Evolutionary conservation across 1,284 basidiomycete species (phyloP).

Genomic region (Porphyrellus sp.): DNA sequence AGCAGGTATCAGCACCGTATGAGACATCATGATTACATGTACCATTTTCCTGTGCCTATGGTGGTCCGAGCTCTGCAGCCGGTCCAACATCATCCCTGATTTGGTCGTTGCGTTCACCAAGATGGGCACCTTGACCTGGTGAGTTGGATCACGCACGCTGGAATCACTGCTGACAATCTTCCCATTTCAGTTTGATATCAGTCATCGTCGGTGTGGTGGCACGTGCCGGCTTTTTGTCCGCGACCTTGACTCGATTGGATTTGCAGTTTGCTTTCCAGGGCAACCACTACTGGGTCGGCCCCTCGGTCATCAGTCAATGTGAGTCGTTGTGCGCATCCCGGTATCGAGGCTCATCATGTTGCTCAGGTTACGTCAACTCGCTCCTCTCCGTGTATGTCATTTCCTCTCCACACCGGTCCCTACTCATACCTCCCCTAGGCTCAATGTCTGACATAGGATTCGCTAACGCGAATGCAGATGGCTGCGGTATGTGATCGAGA

Average conservation of each 20-base stretch:
- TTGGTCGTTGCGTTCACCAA: conserved; percentile 15
- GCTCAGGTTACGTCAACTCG: conserved; percentile 16
- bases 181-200: conserved; percentile 9
- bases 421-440: no score
- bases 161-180: neutral
- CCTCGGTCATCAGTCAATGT: conserved; percentile 12
- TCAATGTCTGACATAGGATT: no score
- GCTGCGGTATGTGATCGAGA: no score
- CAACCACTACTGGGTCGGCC: conserved; percentile 9
- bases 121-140: conserved; percentile 17
- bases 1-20: conserved; percentile 3
- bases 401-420: no score
- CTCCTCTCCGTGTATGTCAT: conserved; percentile 15
- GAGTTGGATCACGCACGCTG: neutral
- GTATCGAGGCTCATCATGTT: no score
- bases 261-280: conserved; percentile 8
- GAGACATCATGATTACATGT: conserved; percentile 15
- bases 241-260: neutral
- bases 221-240: neutral
- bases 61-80: conserved; percentile 9
- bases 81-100: conserved; percentile 1
- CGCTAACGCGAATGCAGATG: no score
- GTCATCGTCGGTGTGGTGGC: conserved; percentile 8
- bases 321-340: neutral
- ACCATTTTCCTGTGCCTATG: conserved; percentile 14